Evolutionary conservation across 2,329 filamentous ascomycete genomes (phyloP), one percentile per base, ranked within the genome.

Genomic region (Thermothelomyces thermophilus): DNA sequence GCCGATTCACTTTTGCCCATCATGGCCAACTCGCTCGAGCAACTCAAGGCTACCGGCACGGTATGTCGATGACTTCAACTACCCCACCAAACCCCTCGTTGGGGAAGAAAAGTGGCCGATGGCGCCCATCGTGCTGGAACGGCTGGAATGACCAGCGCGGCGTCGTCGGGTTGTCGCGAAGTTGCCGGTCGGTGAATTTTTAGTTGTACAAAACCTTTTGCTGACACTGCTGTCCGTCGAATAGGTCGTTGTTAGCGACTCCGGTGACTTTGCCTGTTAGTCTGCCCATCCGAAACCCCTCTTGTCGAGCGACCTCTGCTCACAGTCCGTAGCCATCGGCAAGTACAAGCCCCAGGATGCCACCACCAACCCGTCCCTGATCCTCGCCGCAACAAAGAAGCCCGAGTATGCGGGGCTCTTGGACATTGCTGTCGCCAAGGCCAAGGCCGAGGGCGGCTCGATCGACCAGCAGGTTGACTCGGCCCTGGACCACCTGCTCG

Each of bases 341-440:
- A 96, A 97, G 80, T 98, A 98, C 84, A 95, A 95, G 84, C 93
- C 93, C 60, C 90, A 98, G 80, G 93, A 98, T 87, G 93, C 93
- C 68, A 98, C 93, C 71, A 98, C 93, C 77, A 98, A 98, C 84
- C 93, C 93, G 54, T 97, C 93, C 58, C 81, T 98, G 70, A 97
- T 98, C 73, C 86, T 98, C 69, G 91, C 90, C 62, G 93, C 93
- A 58, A 90, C 93, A 69, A 97, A 98, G 82, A 97, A 97, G 83
- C 68, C 87, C 69, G 90, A 96, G 73, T 97, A 97, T 72, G 89
- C 87, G 66, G 84, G 85, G 72, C 77, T 97, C 68, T 94, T 96
- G 63, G 90, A 97, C 67, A 74, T 76, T 50, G 90, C 91, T 63
- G 78, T 96, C 62, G 79, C 76, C 58, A 90, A 89, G 73, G 91